These are phyloP conservation scores for Fusarium sp. DNA, from an alignment of 2,329 filamentous ascomycete species.

Conservation along the genomic window DNA sequence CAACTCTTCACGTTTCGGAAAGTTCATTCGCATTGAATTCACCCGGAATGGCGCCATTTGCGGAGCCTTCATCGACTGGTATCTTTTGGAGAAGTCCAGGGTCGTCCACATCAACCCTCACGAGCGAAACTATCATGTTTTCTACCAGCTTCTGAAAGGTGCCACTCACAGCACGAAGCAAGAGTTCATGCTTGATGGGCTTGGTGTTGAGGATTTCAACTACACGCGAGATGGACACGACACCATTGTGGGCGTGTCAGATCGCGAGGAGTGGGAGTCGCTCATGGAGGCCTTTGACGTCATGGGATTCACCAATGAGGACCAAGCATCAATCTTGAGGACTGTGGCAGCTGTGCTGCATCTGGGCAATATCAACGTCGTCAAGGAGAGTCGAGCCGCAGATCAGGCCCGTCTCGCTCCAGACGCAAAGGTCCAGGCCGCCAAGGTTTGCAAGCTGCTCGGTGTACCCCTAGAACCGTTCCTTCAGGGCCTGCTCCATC, in stretches of 20 bases:
- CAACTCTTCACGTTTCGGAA: slow-evolving; percentile 98
- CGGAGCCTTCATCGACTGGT: slow-evolving; percentile 98
- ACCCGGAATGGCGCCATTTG: slow-evolving; percentile 88
- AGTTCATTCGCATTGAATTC: slow-evolving; percentile 98
- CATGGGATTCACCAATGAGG: slow-evolving; percentile 91
- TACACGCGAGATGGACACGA: slow-evolving; percentile 95
- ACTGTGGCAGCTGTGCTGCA: slow-evolving; percentile 94
- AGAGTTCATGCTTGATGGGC: slow-evolving; percentile 79
- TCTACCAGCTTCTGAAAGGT: slow-evolving; percentile 93
- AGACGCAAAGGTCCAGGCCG: slow-evolving; percentile 79
- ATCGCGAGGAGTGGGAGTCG: slow-evolving; percentile 88
- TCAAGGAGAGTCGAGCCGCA: slow-evolving; percentile 89
- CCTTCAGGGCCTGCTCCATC: slow-evolving; percentile 88
- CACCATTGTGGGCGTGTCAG: slow-evolving; percentile 89
- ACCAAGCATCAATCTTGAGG: slow-evolving; percentile 84
- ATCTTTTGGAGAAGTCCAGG: slow-evolving; percentile 96
- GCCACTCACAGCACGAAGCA: slow-evolving; percentile 79
- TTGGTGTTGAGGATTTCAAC: slow-evolving; percentile 86
- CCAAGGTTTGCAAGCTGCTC: slow-evolving; percentile 84
- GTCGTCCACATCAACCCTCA: slow-evolving; percentile 89
- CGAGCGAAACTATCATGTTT: slow-evolving; percentile 96
- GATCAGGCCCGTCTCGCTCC: slow-evolving; percentile 88
- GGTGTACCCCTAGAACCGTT: slow-evolving; percentile 89
- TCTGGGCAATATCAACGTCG: slow-evolving; percentile 89
- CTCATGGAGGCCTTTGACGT: slow-evolving; percentile 93